Evolutionary conservation across 345 rosid genomes (phyloP).

Genomic region (Citrus cavaleriei): DNA sequence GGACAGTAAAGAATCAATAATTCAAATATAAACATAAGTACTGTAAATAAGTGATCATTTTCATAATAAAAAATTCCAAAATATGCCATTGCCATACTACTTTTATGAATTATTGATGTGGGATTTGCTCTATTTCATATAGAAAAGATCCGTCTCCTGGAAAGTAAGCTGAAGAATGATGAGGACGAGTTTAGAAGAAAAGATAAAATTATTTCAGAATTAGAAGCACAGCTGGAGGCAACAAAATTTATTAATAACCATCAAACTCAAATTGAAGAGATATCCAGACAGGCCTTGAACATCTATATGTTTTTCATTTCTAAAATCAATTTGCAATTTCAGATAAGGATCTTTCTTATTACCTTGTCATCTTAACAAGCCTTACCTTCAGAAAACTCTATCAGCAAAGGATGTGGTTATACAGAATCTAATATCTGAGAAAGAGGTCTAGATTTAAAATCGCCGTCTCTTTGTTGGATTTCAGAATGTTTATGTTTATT

Average conservation of each 20-base stretch:
- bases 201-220: constrained; percentile 49
- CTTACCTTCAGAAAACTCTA: constrained; percentile 69
- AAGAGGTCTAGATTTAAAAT: constrained; percentile 46
- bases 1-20: neutral
- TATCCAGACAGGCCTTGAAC: constrained; percentile 39
- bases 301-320: constrained; percentile 10
- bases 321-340: constrained; percentile 8
- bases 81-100: neutral
- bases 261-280: constrained; percentile 58
- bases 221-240: constrained; percentile 51
- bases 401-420: constrained; percentile 55
- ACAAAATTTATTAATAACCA: constrained; percentile 35
- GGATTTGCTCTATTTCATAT: constrained; percentile 17
- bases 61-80: neutral
- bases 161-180: constrained; percentile 39
- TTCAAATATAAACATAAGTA: neutral
- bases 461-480: constrained; percentile 7
- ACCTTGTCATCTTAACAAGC: constrained; percentile 46
- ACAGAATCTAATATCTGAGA: constrained; percentile 61
- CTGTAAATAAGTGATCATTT: neutral
- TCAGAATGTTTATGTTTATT: constrained; percentile 9
- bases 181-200: constrained; percentile 53
- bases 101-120: neutral
- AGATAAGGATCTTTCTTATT: constrained; percentile 14
- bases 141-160: constrained; percentile 58